Evolutionary conservation across 306 rosid genomes (phyloP).

Genomic region (Prunus campanulata): DNA sequence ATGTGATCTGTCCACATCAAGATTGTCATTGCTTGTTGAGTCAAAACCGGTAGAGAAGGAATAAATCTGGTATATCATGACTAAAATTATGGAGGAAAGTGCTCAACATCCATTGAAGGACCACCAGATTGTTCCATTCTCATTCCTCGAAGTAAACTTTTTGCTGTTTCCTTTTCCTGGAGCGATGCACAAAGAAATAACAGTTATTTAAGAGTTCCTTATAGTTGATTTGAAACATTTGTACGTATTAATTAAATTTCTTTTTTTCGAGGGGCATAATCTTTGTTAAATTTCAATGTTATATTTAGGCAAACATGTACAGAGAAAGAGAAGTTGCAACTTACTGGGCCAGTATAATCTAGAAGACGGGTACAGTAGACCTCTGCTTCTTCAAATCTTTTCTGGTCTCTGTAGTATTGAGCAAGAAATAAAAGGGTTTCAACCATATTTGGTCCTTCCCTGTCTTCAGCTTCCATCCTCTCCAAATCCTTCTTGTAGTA

Average conservation of each 20-base stretch:
- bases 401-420: conserved; percentile 47
- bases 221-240: neutral
- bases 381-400: conserved; percentile 85
- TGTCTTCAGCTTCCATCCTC: conserved; percentile 93
- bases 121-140: conserved; percentile 56
- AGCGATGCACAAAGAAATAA: conserved; percentile 22
- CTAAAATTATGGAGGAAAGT: conserved; percentile 59
- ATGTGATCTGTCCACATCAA: neutral
- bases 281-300: neutral
- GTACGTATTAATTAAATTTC: neutral
- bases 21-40: neutral
- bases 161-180: conserved; percentile 95
- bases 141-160: conserved; percentile 85
- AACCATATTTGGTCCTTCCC: conserved; percentile 96
- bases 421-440: conserved; percentile 87
- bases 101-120: conserved; percentile 82
- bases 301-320: neutral
- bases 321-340: conserved; percentile 20
- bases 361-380: conserved; percentile 92
- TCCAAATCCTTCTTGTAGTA: conserved; percentile 91
- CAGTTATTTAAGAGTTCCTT: neutral
- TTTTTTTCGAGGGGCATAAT: neutral
- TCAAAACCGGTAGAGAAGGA: conserved; percentile 16
- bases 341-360: conserved; percentile 92
- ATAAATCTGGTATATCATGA: neutral